These are phyloP conservation scores for Fusarium sp. DNA, from an alignment of 2,329 filamentous ascomycete genomes.

Conservation along the genomic window DNA sequence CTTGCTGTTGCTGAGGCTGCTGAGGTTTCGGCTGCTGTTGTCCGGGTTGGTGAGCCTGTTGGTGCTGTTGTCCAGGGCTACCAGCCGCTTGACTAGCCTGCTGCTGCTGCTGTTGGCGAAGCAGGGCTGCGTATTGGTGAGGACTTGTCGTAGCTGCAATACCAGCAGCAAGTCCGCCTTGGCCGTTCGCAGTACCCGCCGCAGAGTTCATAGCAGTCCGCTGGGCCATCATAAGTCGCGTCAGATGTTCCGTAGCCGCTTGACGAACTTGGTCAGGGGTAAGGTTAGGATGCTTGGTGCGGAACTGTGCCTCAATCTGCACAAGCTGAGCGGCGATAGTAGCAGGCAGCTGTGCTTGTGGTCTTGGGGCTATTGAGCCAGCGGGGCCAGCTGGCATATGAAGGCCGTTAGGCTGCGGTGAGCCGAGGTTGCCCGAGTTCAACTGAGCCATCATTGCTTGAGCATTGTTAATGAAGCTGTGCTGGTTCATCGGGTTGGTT, in stretches of 20 bases:
- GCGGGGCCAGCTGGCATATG: conserved; percentile 59
- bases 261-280: conserved; percentile 62
- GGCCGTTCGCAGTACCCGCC: conserved; percentile 58
- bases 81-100: conserved; percentile 51
- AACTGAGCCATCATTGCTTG: conserved; percentile 65
- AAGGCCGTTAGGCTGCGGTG: conserved; percentile 58
- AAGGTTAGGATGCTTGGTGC: conserved; percentile 62
- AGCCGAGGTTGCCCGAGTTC: conserved; percentile 54
- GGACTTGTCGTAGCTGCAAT: conserved; percentile 62
- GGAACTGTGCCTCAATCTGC: conserved; percentile 63
- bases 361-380: conserved; percentile 57
- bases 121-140: conserved; percentile 69
- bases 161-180: conserved; percentile 61
- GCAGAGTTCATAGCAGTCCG: conserved; percentile 66
- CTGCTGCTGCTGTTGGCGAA: conserved; percentile 67
- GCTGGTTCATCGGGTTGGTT: conserved; percentile 61
- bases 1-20: conserved; percentile 34
- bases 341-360: conserved; percentile 58
- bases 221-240: conserved; percentile 59
- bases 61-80: conserved; percentile 43
- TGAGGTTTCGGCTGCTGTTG: conserved; percentile 25
- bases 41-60: conserved; percentile 41
- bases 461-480: conserved; percentile 63
- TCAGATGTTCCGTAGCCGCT: conserved; percentile 63
- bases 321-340: conserved; percentile 61